Evolutionary conservation across 1,284 basidiomycete genomes (phyloP).

Genomic region (Cutaneotrichosporon sp.): DNA sequence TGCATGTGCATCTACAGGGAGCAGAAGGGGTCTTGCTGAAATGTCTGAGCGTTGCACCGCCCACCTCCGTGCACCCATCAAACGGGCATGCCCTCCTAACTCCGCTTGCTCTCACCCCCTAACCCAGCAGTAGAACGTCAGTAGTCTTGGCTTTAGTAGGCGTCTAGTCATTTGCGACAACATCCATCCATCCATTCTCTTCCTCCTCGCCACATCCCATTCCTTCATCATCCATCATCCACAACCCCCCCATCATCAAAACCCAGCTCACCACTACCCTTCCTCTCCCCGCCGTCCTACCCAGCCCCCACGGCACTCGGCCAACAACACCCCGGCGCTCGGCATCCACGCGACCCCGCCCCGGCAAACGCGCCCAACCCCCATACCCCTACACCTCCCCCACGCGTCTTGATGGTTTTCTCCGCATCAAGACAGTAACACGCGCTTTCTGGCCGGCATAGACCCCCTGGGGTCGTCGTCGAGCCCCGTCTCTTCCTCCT

Average conservation of each 20-base stretch:
- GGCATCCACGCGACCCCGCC: not conserved
- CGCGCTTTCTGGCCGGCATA: conserved; percentile 24
- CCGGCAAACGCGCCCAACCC: not conserved
- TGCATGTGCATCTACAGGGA: no score
- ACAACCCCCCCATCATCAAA: not conserved
- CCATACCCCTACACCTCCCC: not conserved
- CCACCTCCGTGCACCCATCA: not conserved
- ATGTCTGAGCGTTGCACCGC: not conserved
- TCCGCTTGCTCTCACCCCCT: not conserved
- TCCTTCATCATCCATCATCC: not conserved
- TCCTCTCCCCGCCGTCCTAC: not conserved
- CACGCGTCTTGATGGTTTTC: conserved; percentile 21
- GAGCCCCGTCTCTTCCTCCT: conserved; percentile 16
- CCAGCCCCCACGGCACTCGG: not conserved
- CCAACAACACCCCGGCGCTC: not conserved
- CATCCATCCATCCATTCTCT: no score
- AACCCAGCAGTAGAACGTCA: no score
- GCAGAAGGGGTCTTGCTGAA: not conserved
- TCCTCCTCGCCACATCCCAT: not conserved
- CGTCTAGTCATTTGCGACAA: not conserved
- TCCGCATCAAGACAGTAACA: conserved; percentile 20
- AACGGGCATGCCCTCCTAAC: not conserved
- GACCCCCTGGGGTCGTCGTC: conserved; percentile 28
- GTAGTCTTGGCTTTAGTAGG: not conserved
- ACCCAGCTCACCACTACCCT: not conserved